Conservation (phyloP, 345 rosid genomes). For the Populus alba region DNA sequence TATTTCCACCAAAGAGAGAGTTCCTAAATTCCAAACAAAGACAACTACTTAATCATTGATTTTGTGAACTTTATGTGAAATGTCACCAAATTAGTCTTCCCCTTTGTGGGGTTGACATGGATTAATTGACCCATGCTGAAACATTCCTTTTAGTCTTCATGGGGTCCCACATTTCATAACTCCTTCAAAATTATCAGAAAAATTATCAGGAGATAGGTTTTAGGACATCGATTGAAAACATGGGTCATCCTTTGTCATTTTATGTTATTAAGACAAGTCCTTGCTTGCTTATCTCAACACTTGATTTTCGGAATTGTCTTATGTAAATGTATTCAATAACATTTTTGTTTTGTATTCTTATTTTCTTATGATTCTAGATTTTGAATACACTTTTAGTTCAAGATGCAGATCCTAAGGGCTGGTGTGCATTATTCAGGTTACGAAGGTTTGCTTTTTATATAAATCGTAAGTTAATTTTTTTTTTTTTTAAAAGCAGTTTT, state of each 20-base stretch:
- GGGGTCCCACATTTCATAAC: conserved; percentile 11
- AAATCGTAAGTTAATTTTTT: too few species aligned
- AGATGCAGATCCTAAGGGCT: too few species aligned
- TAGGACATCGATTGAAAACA: conserved; percentile 1
- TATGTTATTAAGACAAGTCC: not conserved
- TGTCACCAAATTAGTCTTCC: conserved; percentile 19
- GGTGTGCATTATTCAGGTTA: too few species aligned
- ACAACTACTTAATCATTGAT: conserved; percentile 23
- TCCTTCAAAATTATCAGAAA: not conserved
- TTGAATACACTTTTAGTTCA: too few species aligned
- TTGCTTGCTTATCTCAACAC: not conserved
- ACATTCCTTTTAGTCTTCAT: conserved; percentile 4
- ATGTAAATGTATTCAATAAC: too few species aligned
- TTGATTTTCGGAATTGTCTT: too few species aligned
- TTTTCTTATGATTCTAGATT: too few species aligned
- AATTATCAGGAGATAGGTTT: not conserved
- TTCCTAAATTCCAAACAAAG: conserved; percentile 22
- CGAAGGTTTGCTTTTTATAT: too few species aligned
- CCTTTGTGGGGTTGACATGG: conserved; percentile 40
- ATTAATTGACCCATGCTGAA: conserved; percentile 24
- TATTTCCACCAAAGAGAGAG: conserved; percentile 6
- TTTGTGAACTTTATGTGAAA: conserved; percentile 15
- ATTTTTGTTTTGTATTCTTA: too few species aligned
- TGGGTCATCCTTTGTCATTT: conserved; percentile 13
- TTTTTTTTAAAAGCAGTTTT: too few species aligned